Evolutionary conservation across 176 grass and related monocot genomes (phyloP).

Genomic region (Ensete ventricosum): DNA sequence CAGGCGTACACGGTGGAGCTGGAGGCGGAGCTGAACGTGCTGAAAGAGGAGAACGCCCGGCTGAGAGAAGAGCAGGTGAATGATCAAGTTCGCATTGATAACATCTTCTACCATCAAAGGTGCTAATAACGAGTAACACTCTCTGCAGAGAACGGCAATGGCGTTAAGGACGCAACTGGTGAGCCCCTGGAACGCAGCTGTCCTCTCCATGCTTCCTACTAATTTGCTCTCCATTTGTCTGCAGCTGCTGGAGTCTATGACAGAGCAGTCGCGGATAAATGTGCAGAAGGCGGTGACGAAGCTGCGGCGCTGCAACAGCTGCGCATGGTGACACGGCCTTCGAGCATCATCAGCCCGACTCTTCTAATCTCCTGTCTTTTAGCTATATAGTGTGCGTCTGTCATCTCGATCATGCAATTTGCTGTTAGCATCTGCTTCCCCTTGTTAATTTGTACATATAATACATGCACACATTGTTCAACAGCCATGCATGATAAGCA

Average conservation of each 20-base stretch:
- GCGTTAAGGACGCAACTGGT: constrained; percentile 56
- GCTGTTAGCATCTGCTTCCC: too few relatives aligned
- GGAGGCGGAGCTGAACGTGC: constrained; percentile 67
- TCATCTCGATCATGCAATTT: too few relatives aligned
- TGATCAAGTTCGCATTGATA: not conserved
- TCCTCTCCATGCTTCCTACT: not conserved
- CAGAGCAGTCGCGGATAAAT: constrained; percentile 19
- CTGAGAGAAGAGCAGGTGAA: constrained; percentile 69
- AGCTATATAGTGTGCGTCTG: too few relatives aligned
- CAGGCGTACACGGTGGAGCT: constrained; percentile 94
- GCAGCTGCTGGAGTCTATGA: constrained; percentile 26
- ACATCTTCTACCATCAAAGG: not conserved
- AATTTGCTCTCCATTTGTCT: not conserved
- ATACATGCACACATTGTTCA: too few relatives aligned
- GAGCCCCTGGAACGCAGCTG: not conserved
- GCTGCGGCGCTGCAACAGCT: constrained; percentile 21
- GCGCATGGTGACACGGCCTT: constrained; percentile 18
- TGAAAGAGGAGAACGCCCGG: constrained; percentile 76
- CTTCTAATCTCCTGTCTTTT: too few relatives aligned
- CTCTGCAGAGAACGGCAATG: constrained; percentile 40
- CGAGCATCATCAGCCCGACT: too few relatives aligned
- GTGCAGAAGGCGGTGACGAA: constrained; percentile 10
- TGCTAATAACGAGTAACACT: not conserved
- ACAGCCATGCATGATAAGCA: not conserved
- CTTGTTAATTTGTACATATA: too few relatives aligned